Conservation (phyloP, 257 asterid genomes). For the Nyctanthes arbortristis region DNA sequence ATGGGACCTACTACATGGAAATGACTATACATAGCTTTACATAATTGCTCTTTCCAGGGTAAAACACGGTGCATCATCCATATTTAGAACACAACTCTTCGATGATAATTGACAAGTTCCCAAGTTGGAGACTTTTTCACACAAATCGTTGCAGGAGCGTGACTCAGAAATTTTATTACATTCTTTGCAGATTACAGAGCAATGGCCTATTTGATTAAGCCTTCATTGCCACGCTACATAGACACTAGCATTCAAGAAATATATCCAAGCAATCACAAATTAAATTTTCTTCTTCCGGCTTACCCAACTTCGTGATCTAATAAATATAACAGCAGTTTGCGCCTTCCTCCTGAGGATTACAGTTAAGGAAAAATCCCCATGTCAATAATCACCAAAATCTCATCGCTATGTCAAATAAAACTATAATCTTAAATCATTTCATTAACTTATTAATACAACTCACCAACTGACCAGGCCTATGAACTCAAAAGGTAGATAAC, state of each 20-base stretch:
- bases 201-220: conserved; percentile 39
- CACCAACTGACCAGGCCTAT: background rate
- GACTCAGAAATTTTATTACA: conserved; percentile 22
- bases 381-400: conserved; percentile 43
- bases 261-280: conserved; percentile 57
- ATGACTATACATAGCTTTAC: conserved; percentile 11
- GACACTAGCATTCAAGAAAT: conserved; percentile 43
- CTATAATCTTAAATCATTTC: background rate
- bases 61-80: too few relatives aligned
- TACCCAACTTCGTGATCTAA: conserved; percentile 35
- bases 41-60: conserved; percentile 9
- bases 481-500: background rate
- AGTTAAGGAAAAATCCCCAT: conserved; percentile 40
- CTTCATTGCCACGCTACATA: conserved; percentile 51
- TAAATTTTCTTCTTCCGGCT: conserved; percentile 46
- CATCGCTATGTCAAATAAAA: background rate
- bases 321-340: conserved; percentile 35
- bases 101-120: conserved; percentile 29
- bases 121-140: conserved; percentile 11
- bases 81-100: conserved; percentile 17
- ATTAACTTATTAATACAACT: background rate
- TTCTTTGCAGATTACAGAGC: conserved; percentile 39
- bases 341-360: conserved; percentile 73
- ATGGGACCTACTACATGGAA: conserved; percentile 25
- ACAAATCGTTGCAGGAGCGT: conserved; percentile 30